Conservation (phyloP, 768 basidiomycete genomes). For the Amanita fuliginea region DNA sequence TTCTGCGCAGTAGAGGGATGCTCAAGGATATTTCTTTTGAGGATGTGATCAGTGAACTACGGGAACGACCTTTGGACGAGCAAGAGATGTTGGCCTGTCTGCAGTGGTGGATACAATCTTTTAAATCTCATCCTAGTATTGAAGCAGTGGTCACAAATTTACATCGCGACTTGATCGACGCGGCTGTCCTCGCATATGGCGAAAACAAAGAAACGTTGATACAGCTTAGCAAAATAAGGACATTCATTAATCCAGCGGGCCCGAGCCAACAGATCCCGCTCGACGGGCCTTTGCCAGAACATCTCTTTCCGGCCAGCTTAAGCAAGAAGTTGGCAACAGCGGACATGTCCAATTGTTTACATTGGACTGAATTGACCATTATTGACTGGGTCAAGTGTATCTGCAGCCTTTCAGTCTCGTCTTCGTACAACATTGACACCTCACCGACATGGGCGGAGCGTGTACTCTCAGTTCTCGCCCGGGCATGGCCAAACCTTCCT, state of each 20-base stretch:
- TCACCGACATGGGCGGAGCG: slow-evolving; percentile 76
- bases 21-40: slow-evolving; percentile 67
- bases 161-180: slow-evolving; percentile 56
- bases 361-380: slow-evolving; percentile 71
- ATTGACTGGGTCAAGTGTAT: slow-evolving; percentile 69
- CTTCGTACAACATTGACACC: slow-evolving; percentile 49
- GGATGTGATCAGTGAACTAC: slow-evolving; percentile 76
- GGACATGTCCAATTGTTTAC: slow-evolving; percentile 44
- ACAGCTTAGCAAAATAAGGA: slow-evolving; percentile 57
- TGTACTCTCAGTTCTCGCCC: slow-evolving; percentile 52
- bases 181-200: slow-evolving; percentile 46
- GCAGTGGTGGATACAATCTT: slow-evolving; percentile 67
- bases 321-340: slow-evolving; percentile 46
- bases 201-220: slow-evolving; percentile 42
- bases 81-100: slow-evolving; percentile 74
- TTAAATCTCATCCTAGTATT: slow-evolving; percentile 22
- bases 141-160: slow-evolving; percentile 29
- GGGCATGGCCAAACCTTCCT: slow-evolving; percentile 62
- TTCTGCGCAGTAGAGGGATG: slow-evolving; percentile 50
- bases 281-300: slow-evolving; percentile 66
- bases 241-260: slow-evolving; percentile 57
- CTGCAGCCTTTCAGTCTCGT: slow-evolving; percentile 31
- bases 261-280: slow-evolving; percentile 46
- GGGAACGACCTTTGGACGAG: slow-evolving; percentile 54
- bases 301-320: slow-evolving; percentile 59